Percentiles rank a stretch among this genome's conserved stretches.
phyloP scores from a whole-genome alignment of 352 stramenopile species.

The Phytophthora crassamura region DNA sequence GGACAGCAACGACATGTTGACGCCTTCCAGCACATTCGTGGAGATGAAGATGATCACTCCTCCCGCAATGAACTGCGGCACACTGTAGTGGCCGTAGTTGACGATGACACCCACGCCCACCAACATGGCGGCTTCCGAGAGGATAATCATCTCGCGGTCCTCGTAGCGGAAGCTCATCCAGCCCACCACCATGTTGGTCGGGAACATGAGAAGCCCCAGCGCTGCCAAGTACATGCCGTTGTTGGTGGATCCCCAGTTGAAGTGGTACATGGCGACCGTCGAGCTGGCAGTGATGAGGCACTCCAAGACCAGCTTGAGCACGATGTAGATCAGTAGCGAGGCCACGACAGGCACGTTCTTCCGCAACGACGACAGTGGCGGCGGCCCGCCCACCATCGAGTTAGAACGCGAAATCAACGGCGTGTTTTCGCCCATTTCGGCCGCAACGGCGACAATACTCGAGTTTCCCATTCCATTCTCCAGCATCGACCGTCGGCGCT shows the following conservation, averaged over 20 bases:
- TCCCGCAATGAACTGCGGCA: slow-evolving; percentile 87
- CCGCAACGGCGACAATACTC: slow-evolving; percentile 20
- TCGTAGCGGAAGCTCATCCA: slow-evolving; percentile 91
- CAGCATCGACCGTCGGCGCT: slow-evolving; percentile 54
- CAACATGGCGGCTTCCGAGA: slow-evolving; percentile 88
- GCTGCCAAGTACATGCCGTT: slow-evolving; percentile 90
- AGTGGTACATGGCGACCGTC: slow-evolving; percentile 91
- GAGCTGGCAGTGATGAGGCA: slow-evolving; percentile 87
- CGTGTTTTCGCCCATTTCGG: slow-evolving; percentile 44
- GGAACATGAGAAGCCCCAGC: slow-evolving; percentile 92
- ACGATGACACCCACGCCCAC: slow-evolving; percentile 90
- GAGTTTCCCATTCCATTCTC: slow-evolving; percentile 45
- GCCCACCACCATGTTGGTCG: slow-evolving; percentile 91
- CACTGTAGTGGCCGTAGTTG: slow-evolving; percentile 85
- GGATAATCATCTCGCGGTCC: slow-evolving; percentile 92
- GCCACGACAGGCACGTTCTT: slow-evolving; percentile 79
- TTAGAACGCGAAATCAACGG: slow-evolving; percentile 40
- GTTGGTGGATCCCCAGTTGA: slow-evolving; percentile 87
- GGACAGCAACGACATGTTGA: slow-evolving; percentile 93
- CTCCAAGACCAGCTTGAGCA: slow-evolving; percentile 94
- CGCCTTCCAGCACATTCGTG: slow-evolving; percentile 93
- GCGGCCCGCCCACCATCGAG: slow-evolving; percentile 21
- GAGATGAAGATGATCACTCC: slow-evolving; percentile 93
- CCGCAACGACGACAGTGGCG: slow-evolving; percentile 68
- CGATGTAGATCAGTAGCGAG: slow-evolving; percentile 89